Evolutionary conservation across 2,329 filamentous ascomycete genomes (phyloP), one percentile per base, ranked within the genome.

Genomic region (Colletotrichum tamarilloi): DNA sequence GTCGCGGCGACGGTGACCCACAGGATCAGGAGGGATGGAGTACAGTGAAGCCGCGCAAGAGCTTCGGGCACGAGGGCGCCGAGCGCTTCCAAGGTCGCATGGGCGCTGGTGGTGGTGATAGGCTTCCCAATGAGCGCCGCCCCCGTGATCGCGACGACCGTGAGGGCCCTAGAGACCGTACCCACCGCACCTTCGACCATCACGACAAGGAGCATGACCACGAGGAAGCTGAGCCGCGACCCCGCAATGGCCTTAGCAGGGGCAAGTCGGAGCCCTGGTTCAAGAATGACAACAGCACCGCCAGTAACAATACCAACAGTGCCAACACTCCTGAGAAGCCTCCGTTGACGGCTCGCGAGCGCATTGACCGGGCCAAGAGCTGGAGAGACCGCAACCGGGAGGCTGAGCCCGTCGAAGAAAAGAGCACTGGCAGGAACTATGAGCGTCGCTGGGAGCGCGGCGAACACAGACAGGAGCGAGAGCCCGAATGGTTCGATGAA

Each of bases 401-500:
- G 32, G 82, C 71, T 38, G 81, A 80, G 78, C 82, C 69, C 68
- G 73, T 49, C 76, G 83, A 75, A 55, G 93, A 94, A 76, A 92
- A 92, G 85, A 85, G 85, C 68, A 84, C 81, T 52, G 89, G 87
- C 75, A 82, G 83, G 55, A 80, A 75, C 66, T 82, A 83, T 38
- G 87, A 88, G 30, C 82, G 86, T 76, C 85, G 87, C 70, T 90
- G 90, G 87, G 89, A 91, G 72, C 85, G 88, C 70, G 88, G 85
- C 58, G 86, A 91, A 30, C 87, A 87, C 42, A 88, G 89, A 71
- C 84, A 89, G 76, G 95, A 97, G 80, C 92, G 94, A 76, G 94
- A 97, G 63, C 95, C 96, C 5, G 95, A 98, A 82, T 98, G 95
- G 96, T 88, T 98, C 82, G 95, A 97, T 79, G 89, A 92, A 72